Percentiles rank a stretch among this genome's conserved stretches.
Evolutionary conservation across 2,329 filamentous ascomycete species (phyloP).

Genomic region (Tolypocladium nubicola): DNA sequence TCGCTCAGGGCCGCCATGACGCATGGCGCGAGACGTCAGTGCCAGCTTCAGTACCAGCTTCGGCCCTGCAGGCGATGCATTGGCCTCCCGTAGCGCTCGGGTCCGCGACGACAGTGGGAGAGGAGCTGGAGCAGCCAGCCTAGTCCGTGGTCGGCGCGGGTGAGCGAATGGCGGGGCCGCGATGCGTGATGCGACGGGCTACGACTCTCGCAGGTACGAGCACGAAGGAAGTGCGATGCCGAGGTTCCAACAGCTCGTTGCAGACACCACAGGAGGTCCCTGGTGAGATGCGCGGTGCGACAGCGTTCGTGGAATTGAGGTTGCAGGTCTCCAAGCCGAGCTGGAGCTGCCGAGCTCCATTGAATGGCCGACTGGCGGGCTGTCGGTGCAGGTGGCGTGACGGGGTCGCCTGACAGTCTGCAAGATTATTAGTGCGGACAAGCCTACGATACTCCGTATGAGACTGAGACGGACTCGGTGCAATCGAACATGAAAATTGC

Average conservation of each 20-base stretch:
- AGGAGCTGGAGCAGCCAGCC: not conserved
- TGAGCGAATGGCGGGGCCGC: not conserved
- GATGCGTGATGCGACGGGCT: not conserved
- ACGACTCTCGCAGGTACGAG: not conserved
- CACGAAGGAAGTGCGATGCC: not conserved
- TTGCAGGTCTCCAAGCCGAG: not conserved
- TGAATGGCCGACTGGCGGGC: not conserved
- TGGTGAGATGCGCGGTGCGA: not conserved
- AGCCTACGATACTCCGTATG: too few species aligned
- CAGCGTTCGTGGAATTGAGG: not conserved
- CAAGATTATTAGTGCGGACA: not conserved
- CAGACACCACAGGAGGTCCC: not conserved
- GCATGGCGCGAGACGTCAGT: slow-evolving; percentile 12
- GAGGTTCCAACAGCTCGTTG: not conserved
- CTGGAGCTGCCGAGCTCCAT: not conserved
- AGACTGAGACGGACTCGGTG: not conserved
- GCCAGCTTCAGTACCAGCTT: not conserved
- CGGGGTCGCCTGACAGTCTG: not conserved
- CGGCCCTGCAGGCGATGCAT: not conserved
- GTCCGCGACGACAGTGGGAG: not conserved
- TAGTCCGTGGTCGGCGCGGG: not conserved
- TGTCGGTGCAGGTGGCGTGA: not conserved
- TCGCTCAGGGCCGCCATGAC: slow-evolving; percentile 41
- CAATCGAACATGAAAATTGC: not conserved
- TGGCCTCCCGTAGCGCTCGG: not conserved